A percentile compares a stretch with the other conserved stretches of the same genome.
These are phyloP conservation scores for Besnoitia besnoiti DNA, from an alignment of 169 alveolate genomes.

Conservation along the genomic window DNA sequence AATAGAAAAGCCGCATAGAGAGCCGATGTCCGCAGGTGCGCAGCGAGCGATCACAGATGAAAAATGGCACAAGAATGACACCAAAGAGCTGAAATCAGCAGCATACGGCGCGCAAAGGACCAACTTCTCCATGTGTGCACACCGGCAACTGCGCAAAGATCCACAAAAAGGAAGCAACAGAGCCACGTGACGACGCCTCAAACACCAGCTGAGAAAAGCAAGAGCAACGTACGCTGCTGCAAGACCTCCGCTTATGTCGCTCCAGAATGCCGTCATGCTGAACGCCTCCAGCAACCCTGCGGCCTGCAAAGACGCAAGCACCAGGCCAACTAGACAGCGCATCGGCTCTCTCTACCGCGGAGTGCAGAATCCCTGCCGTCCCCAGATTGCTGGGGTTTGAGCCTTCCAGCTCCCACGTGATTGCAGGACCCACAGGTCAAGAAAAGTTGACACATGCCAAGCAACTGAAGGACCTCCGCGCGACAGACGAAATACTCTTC, in stretches of 20 bases:
- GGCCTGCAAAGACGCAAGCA: not conserved
- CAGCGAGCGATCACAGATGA: not conserved
- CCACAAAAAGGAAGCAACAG: not conserved
- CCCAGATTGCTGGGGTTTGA: no score
- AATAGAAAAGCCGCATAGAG: not conserved
- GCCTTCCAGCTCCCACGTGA: no score
- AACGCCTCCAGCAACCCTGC: slow-evolving; percentile 7
- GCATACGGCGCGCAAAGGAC: no score
- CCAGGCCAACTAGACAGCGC: not conserved
- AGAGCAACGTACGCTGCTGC: slow-evolving; percentile 27
- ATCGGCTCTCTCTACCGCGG: not conserved
- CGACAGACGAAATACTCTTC: no score
- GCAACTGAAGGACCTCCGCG: no score
- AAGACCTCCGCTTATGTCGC: slow-evolving; percentile 30
- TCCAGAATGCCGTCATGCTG: slow-evolving; percentile 5
- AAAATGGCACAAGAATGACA: not conserved
- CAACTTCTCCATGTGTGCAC: no score
- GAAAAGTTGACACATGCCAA: no score
- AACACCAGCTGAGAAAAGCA: not conserved
- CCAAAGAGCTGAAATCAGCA: not conserved
- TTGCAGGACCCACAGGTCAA: no score
- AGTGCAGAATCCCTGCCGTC: no score
- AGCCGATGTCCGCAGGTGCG: not conserved
- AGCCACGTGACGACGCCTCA: no score
- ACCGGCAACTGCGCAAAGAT: no score